Conservation (phyloP, 208 protist genomes). For the Trypanosoma lewisi region DNA sequence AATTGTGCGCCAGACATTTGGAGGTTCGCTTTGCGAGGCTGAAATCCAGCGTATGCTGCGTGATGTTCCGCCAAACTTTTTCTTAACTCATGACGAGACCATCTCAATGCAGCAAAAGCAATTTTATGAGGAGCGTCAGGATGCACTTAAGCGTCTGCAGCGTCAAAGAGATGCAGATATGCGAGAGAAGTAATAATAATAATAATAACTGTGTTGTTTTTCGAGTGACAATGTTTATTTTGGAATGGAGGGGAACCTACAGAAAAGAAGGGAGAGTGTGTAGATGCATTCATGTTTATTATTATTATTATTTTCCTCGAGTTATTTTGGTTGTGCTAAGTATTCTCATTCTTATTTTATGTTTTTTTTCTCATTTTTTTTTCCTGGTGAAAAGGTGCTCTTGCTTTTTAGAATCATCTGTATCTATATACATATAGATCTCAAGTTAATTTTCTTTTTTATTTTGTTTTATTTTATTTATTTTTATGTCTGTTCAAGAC, state of each 20-base stretch:
- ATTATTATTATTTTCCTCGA: too few species aligned
- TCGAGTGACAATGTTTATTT: neutral
- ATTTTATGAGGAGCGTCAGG: conserved; percentile 34
- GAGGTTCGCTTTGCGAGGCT: conserved; percentile 60
- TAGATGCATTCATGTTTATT: too few species aligned
- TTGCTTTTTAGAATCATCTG: too few species aligned
- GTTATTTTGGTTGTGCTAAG: too few species aligned
- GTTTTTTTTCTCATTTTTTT: too few species aligned
- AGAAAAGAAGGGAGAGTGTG: too few species aligned
- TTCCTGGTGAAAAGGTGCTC: too few species aligned
- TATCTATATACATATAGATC: too few species aligned
- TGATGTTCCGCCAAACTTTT: conserved; percentile 61
- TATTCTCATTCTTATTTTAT: too few species aligned
- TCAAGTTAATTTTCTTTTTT: conserved; percentile 1
- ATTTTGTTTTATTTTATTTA: neutral
- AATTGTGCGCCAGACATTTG: conserved; percentile 72
- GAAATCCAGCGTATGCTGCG: conserved; percentile 75
- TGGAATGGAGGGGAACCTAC: too few species aligned
- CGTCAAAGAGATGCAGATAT: conserved; percentile 14
- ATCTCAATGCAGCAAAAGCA: conserved; percentile 37
- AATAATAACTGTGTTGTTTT: neutral
- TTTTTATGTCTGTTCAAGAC: conserved; percentile 7
- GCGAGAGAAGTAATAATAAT: neutral
- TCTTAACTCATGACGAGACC: conserved; percentile 76
- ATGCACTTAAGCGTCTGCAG: conserved; percentile 42